Percentiles rank a stretch among this genome's conserved stretches.
Evolutionary conservation across 1,284 basidiomycete species (phyloP).

Genomic region (Agaricales sp.): DNA sequence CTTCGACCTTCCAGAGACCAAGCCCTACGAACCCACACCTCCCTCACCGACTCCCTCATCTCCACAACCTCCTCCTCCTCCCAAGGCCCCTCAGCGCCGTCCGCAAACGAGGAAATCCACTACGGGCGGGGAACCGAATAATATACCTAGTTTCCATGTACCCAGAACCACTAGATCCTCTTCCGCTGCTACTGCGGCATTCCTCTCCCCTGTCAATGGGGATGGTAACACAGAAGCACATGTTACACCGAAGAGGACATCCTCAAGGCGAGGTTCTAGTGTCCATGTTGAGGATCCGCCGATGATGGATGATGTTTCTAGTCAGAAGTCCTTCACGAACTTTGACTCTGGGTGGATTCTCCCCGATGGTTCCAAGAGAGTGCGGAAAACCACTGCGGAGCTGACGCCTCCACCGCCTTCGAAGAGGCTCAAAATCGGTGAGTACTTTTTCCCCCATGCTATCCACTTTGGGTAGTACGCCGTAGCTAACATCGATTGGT

Average conservation of each 20-base stretch:
- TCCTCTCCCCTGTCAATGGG: slow-evolving; percentile 16
- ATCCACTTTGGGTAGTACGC: too few relatives aligned
- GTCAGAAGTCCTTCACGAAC: slow-evolving; percentile 65
- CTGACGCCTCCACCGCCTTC: slow-evolving; percentile 21
- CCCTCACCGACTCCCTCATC: slow-evolving; percentile 26
- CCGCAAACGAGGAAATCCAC: slow-evolving; percentile 15
- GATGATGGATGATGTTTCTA: slow-evolving; percentile 59
- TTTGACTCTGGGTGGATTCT: slow-evolving; percentile 90
- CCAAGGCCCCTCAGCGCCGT: slow-evolving; percentile 17
- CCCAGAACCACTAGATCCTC: slow-evolving; percentile 35
- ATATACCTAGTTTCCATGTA: slow-evolving; percentile 31
- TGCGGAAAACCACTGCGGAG: slow-evolving; percentile 29
- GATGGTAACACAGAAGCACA: slow-evolving; percentile 8
- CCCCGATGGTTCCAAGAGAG: slow-evolving; percentile 53
- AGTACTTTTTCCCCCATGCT: too few relatives aligned
- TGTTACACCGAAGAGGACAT: slow-evolving; percentile 9
- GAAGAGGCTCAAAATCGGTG: slow-evolving; percentile 1
- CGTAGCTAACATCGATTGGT: too few relatives aligned
- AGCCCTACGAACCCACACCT: slow-evolving; percentile 40
- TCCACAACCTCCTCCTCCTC: slow-evolving; percentile 22
- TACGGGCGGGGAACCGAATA: slow-evolving; percentile 15
- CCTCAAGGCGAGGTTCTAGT: slow-evolving; percentile 14
- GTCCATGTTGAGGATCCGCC: slow-evolving; percentile 24
- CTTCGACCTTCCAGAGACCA: slow-evolving; percentile 53
- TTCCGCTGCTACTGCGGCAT: slow-evolving; percentile 31